Evolutionary conservation across 2,329 filamentous ascomycete species (phyloP), one percentile per base, ranked within the genome.

Genomic region (Sporothrix brasiliensis): DNA sequence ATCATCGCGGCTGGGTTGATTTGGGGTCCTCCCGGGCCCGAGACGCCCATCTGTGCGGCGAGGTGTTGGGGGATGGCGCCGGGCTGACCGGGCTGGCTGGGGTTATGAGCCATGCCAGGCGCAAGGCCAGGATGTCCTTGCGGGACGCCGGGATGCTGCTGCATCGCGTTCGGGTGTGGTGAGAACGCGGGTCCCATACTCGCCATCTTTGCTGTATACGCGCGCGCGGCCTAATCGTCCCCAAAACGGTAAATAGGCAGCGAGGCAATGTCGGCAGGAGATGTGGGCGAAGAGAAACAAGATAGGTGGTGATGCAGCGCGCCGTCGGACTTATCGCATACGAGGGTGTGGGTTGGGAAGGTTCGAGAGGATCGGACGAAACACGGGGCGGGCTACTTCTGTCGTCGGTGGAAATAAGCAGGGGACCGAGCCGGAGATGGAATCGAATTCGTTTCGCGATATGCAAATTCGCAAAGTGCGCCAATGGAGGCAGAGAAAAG

Each of bases 1-100:
- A 94, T 92, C 85, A 93, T 87, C 70, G 88, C 86, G 39, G 86
- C 87, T 76, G 91, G 89, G 78, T 88, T 92, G 74, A 92, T 89
- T 78, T 92, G 90, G 72, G 86, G 87, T 74, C 88, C 89, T 27
- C 88, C 89, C 24, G 91, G 90, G 49, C 87, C 90, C 71, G 91
- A 91, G 39, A 91, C 91, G 72, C 87, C 89, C 82, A 92, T 91
- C 75, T 91, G 90, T 24, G 80, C 81, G 49, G 80, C 81, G 75
- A 89, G 85, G 79, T 92, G 90, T 78, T 91, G 91, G 75, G 86
- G 86, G 79, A 91, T 89, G 52, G 84, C 85, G 73, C 81, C 85
- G 39, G 87, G 88, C 74, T 90, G 89, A 68, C 84, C 90, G 74
- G 88, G 89, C 77, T 91, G 89, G 75, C 87, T 90, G 68, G 88